These are phyloP conservation scores for Nepenthes mirabilis DNA, from an alignment of 148 eudicot species.

Conservation along the genomic window DNA sequence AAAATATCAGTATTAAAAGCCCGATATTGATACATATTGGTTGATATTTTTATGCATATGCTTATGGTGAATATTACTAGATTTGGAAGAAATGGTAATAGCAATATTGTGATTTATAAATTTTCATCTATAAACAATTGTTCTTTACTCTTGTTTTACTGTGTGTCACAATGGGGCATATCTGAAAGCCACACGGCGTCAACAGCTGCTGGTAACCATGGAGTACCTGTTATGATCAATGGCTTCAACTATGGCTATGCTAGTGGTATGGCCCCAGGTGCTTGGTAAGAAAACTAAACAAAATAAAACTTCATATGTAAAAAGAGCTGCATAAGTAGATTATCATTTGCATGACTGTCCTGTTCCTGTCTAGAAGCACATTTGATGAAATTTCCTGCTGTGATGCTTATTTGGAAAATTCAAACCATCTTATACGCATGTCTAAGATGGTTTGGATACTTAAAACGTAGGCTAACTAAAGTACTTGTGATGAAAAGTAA, in stretches of 20 bases:
- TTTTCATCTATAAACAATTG: background rate
- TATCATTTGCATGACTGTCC: background rate
- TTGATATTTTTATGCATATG: too few relatives aligned
- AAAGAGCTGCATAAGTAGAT: background rate
- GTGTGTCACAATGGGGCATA: conserved; percentile 4
- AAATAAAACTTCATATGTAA: background rate
- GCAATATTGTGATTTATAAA: conserved; percentile 1
- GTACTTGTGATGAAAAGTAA: too few relatives aligned
- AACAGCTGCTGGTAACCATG: conserved; percentile 54
- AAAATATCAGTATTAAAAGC: too few relatives aligned
- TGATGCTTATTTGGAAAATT: too few relatives aligned
- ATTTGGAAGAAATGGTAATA: background rate
- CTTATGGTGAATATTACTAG: too few relatives aligned
- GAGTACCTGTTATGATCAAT: conserved; percentile 34
- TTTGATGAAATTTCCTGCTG: too few relatives aligned
- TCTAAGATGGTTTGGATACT: too few relatives aligned
- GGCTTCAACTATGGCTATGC: conserved; percentile 58
- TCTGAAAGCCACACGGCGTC: conserved; percentile 56
- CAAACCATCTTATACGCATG: too few relatives aligned
- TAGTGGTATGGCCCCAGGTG: conserved; percentile 77
- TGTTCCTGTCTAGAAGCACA: too few relatives aligned
- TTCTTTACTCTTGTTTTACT: background rate
- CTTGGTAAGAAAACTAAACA: conserved; percentile 24
- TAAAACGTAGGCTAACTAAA: too few relatives aligned
- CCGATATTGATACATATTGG: too few relatives aligned